Evolutionary conservation across 2,329 filamentous ascomycete species (phyloP), one percentile per base, ranked within the genome.

Genomic region (Myrmaecium sp.): DNA sequence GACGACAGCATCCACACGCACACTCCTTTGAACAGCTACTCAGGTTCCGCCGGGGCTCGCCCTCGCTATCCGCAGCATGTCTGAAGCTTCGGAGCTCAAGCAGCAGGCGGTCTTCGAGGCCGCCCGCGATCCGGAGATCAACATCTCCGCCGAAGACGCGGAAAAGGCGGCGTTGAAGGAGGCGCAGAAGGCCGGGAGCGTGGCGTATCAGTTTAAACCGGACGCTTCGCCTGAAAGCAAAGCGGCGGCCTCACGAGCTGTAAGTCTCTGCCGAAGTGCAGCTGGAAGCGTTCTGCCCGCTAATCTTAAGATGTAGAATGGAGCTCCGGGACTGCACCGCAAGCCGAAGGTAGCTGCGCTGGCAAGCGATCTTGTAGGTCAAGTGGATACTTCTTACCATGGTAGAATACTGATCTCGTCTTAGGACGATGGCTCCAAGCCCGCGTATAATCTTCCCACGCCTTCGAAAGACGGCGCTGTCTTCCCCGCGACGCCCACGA

Each of bases 191-290:
- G 80, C 76, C 8, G 89, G 89, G 21, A 69, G 77, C 14, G 58
- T 74, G 16, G 84, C 82, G 36, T 89, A 79, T 48, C 69, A 74
- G 34, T 98, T 95, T 56, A 68, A 98, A 46, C 82, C 89, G 1
- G 58, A 93, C 58, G 84, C 83, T 21, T 74, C 65, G 22, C 66
- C 76, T 1, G 80, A 83, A 48, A 66, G 92, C 52, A 98, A 98
- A 60, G 74, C 68, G 33, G 75, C 75, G 17, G 79, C 84, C 47
- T 74, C 77, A 13, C 62, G 66, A 62, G 68, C 74, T 46, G 82
- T 92, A 64, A 42, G 75, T 63, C n/a, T n/a, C 18, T 20, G n/a
- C 18, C n/a, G n/a, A 7, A 7, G 10, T 22, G 4, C 12, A 21
- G 14, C 10, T 3, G 15, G 13, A 5, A 22, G 22, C 26, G 8